Evolutionary conservation across 2,329 filamentous ascomycete genomes (phyloP).

Genomic region (Alternaria ethzedia): DNA sequence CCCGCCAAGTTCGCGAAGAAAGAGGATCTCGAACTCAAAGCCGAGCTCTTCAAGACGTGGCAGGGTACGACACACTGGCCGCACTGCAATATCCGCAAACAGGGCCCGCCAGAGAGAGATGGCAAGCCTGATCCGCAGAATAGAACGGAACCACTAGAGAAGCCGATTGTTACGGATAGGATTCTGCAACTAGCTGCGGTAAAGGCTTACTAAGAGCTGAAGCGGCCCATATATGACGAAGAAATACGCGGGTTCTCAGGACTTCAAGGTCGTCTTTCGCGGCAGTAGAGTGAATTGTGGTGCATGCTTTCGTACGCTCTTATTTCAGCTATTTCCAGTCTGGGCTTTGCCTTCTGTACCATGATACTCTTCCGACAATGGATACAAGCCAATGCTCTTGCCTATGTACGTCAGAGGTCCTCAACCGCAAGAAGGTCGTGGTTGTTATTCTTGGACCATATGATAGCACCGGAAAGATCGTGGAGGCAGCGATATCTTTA

Average conservation of each 20-base stretch:
- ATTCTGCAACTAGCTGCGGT: slow-evolving; percentile 8
- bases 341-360: background rate
- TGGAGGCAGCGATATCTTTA: background rate
- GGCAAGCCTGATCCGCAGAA: slow-evolving; percentile 17
- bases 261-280: background rate
- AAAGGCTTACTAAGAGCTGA: background rate
- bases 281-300: background rate
- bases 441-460: background rate
- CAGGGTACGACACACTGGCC: slow-evolving; percentile 33
- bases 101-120: slow-evolving; percentile 15
- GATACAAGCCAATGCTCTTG: background rate
- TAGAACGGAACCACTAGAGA: slow-evolving; percentile 26
- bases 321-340: background rate
- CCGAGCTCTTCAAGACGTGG: slow-evolving; percentile 20
- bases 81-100: slow-evolving; percentile 27
- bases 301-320: background rate
- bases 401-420: background rate
- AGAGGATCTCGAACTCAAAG: slow-evolving; percentile 26
- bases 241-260: background rate
- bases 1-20: slow-evolving; percentile 17
- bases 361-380: background rate
- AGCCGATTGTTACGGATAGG: slow-evolving; percentile 21
- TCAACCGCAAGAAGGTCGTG: background rate
- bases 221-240: background rate
- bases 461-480: background rate